Percentiles rank a stretch among this genome's conserved stretches.
phyloP scores from a whole-genome alignment of 345 rosid genomes.

The Sisymbrium irio region DNA sequence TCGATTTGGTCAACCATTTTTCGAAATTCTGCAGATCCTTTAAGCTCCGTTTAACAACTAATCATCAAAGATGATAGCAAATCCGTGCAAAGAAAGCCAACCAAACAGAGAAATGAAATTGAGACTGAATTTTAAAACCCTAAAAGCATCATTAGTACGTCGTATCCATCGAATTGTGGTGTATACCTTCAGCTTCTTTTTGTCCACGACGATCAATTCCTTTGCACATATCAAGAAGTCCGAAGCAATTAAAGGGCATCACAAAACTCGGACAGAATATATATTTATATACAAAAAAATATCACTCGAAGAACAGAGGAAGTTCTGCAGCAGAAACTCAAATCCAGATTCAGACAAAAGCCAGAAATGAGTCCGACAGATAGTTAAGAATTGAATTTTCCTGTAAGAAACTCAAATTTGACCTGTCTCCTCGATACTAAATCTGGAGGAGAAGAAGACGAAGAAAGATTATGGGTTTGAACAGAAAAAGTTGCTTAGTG shows the following conservation, averaged over 20 bases:
- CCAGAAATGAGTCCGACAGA: background rate
- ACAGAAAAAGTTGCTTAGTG: background rate
- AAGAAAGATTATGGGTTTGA: background rate
- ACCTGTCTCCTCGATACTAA: background rate
- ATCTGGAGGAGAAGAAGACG: background rate
- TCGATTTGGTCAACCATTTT: constrained; percentile 3
- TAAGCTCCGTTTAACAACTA: background rate
- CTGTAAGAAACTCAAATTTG: background rate
- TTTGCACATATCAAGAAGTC: constrained; percentile 41
- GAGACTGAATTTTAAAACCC: background rate
- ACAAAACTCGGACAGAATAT: constrained; percentile 20
- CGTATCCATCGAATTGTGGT: background rate
- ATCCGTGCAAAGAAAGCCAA: background rate
- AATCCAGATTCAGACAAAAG: background rate
- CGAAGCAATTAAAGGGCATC: constrained; percentile 60
- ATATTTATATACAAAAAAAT: background rate
- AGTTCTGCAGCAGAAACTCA: background rate
- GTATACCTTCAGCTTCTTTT: constrained; percentile 48
- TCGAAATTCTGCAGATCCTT: background rate
- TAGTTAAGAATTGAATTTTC: background rate
- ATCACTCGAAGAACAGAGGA: constrained; percentile 12
- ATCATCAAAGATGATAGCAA: background rate
- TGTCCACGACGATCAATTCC: constrained; percentile 30
- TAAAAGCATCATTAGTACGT: constrained; percentile 3
- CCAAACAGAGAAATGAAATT: background rate